phyloP scores from a whole-genome alignment of 345 rosid genomes.

The Salix caprea region DNA sequence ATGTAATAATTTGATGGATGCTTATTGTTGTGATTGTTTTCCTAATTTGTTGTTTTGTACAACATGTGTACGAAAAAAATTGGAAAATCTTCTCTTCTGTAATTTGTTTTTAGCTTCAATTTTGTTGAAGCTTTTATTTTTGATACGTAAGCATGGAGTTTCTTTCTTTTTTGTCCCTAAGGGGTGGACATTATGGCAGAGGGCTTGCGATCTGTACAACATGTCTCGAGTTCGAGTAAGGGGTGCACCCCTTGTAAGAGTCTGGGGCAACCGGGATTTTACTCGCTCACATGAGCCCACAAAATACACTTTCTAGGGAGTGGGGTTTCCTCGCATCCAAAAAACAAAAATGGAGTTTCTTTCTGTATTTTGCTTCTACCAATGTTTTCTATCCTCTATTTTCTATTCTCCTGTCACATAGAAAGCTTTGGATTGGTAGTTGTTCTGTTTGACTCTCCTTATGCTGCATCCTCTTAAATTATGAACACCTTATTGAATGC shows the following conservation, averaged over 20 bases:
- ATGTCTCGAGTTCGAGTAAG: too few relatives aligned
- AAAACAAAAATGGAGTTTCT: neutral
- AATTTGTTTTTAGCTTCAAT: neutral
- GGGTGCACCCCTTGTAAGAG: too few relatives aligned
- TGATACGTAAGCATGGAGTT: neutral
- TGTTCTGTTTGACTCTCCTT: neutral
- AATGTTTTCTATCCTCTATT: neutral
- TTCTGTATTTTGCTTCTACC: neutral
- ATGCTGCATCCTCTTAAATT: neutral
- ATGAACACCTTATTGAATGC: neutral
- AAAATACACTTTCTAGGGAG: too few relatives aligned
- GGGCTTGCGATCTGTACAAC: too few relatives aligned
- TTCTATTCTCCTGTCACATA: neutral
- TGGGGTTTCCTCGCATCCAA: too few relatives aligned
- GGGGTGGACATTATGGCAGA: too few relatives aligned
- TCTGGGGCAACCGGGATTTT: too few relatives aligned
- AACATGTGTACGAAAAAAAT: neutral
- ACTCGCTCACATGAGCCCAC: too few relatives aligned
- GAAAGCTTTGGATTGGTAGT: neutral
- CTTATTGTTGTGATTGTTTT: slow-evolving; percentile 13
- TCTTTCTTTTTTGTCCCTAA: neutral
- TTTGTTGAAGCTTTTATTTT: neutral
- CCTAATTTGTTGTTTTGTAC: neutral
- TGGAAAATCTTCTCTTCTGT: neutral
- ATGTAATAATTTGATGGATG: slow-evolving; percentile 3